Evolutionary conservation across 2,329 filamentous ascomycete species (phyloP), one percentile per base, ranked within the genome.

Genomic region (Laburnicola sp.): DNA sequence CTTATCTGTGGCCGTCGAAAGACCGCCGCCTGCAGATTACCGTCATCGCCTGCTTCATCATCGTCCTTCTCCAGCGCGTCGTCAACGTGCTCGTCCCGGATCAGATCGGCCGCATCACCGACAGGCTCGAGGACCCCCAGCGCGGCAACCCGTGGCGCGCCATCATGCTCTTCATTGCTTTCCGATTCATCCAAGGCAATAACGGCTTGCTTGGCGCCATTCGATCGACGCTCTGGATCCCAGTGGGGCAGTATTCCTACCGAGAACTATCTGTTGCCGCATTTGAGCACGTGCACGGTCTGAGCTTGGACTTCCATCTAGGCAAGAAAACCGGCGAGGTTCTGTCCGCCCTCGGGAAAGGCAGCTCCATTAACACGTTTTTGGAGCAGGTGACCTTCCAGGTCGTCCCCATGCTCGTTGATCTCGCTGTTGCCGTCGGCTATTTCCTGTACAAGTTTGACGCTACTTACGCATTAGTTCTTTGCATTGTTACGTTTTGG

Each of bases 241-340:
- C 94, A 0, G 91, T 99, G 50, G 91, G 92, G 31, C 94, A 99
- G 72, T 96, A 97, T 72, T 96, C 93, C 0, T 99, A 97, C 74
- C 87, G 91, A 66, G 91, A 94, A 58, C 81, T 99, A 51, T 96
- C 92, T 4, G 94, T 94, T 2, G 92, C 94, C 10, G 91, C 93
- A 8, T 99, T 99, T 69, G 93, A 97, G 75, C 94, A 99, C 71
- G 94, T 99, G 22, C 94, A 99, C 73, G 87, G 88, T 43, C 84
- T 99, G 30, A 97, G 92, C 72, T 81, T 97, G 59, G 94, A 97
- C 71, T 99, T 99, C 67, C 94, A 99, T 69, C 82, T 97, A 2
- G 91, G 91, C 45, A 99, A 99, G 76, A 90, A 93, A 67, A 99
- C 94, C 0, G 94, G 94, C 56, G 94, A 99, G 74, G 91, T 99